Evolutionary conservation across 1,284 basidiomycete species (phyloP), one percentile per base, ranked within the genome.

Genomic region (Leccinum fallax): DNA sequence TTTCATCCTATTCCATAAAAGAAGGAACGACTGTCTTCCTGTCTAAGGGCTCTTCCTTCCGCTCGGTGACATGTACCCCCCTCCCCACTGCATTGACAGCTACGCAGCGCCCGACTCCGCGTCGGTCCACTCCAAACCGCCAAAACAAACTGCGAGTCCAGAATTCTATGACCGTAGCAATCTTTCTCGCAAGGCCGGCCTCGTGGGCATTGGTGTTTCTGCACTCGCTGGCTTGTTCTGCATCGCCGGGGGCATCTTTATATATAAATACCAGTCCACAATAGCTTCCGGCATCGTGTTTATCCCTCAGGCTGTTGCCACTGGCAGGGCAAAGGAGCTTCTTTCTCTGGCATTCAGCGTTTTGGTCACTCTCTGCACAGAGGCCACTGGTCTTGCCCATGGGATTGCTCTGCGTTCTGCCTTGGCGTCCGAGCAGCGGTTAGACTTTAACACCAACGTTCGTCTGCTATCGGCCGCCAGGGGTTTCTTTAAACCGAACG

Each of bases 161-260:
- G 70, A 74, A 15, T 74, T 72, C 26, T 73, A 75, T 48, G 70
- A 76, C 49, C 66, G 71, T 32, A 73, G 74, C 60, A 61, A 68
- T 15, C 58, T 69, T 10, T 67, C 71, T 34, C 70, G 72, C 58
- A 62, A 24, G 46, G 38, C 71, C 15, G 64, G 70, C 62, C 66
- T 73, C 57, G 57, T 67, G 21, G 74, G 74, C 13, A 61, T 73
- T 7, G 65, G 63, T 6, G 9, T 73, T 10, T 62, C 74, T 15
- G 53, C 63, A n/a, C 19, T 74, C 0, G 66, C 75, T 15, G 56
- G 74, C 26, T 62, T 8, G 34, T 19, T 58, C 60, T 73, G 72
- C 64, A 67, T 74, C 19, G 36, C 65, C 26, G 64, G 32, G 26
- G 74, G 71, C 5, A 34, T 66, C 59, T 53, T 71, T 72, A 51